Evolutionary conservation across 805 yeast species (phyloP).

Genomic region (Zygosaccharomyces bailii): DNA sequence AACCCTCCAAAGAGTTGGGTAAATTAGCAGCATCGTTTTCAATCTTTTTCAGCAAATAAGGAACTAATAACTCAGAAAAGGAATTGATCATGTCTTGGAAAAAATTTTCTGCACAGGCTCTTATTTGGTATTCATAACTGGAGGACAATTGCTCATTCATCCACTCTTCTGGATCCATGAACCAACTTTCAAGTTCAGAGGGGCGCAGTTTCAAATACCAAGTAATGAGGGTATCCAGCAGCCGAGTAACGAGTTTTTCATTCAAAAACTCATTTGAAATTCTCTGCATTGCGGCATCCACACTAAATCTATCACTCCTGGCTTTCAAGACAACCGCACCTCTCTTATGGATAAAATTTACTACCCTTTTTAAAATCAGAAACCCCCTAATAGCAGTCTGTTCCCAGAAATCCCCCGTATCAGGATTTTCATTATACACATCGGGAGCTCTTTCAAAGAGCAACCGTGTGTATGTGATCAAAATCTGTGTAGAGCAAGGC

Average conservation of each 20-base stretch:
- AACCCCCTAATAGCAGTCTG: constrained; percentile 64
- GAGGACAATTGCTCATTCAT: constrained; percentile 71
- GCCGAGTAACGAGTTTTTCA: constrained; percentile 48
- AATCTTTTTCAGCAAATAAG: constrained; percentile 57
- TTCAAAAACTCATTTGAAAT: constrained; percentile 57
- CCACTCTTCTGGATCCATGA: constrained; percentile 89
- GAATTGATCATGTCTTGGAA: constrained; percentile 68
- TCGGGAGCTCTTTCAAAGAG: constrained; percentile 61
- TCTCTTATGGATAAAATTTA: constrained; percentile 58
- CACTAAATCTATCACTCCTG: constrained; percentile 61
- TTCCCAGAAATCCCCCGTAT: constrained; percentile 68
- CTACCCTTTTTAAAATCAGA: constrained; percentile 57
- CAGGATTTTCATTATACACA: constrained; percentile 53
- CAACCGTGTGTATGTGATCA: constrained; percentile 57
- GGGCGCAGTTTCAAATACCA: constrained; percentile 76
- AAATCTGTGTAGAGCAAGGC: constrained; percentile 57
- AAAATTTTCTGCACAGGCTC: constrained; percentile 84
- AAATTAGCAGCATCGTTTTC: constrained; percentile 38
- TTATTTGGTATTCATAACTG: constrained; percentile 78
- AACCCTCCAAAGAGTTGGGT: constrained; percentile 40
- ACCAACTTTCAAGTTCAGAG: constrained; percentile 77
- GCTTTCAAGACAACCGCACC: constrained; percentile 67
- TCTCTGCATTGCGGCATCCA: constrained; percentile 51
- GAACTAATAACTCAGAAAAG: constrained; percentile 55
- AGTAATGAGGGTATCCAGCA: constrained; percentile 64